Percentiles rank a stretch among this genome's conserved stretches.
Conservation (phyloP, 257 asterid species). For the Primulina huaijiensis region DNA sequence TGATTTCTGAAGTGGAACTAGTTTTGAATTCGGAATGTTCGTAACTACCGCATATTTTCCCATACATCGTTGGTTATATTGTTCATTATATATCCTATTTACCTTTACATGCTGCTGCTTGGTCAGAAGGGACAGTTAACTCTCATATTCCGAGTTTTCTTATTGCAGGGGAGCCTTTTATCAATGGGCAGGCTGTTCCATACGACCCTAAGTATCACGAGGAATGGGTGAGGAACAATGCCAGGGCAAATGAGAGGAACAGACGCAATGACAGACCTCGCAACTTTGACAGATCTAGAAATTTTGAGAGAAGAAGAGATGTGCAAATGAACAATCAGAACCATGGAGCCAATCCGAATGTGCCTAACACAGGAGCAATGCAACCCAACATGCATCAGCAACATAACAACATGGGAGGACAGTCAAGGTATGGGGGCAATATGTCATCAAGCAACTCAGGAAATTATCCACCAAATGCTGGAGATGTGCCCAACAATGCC, state of each 20-base stretch:
- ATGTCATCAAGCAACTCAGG: slow-evolving; percentile 32
- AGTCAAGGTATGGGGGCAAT: slow-evolving; percentile 32
- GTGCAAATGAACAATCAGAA: slow-evolving; percentile 30
- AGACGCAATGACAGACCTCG: slow-evolving; percentile 84
- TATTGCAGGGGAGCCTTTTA: slow-evolving; percentile 85
- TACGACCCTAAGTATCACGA: slow-evolving; percentile 89
- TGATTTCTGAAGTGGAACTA: neutral
- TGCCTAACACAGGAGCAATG: slow-evolving; percentile 31
- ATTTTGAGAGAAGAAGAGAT: slow-evolving; percentile 56
- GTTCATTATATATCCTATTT: neutral
- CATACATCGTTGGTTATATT: neutral
- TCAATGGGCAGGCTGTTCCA: slow-evolving; percentile 94
- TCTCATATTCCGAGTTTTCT: slow-evolving; percentile 13
- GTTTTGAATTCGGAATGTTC: neutral
- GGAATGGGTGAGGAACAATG: slow-evolving; percentile 94
- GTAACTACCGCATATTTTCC: neutral
- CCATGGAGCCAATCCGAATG: slow-evolving; percentile 29
- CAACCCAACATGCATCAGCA: slow-evolving; percentile 28
- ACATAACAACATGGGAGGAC: slow-evolving; percentile 33
- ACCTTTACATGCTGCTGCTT: neutral
- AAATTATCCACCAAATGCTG: slow-evolving; percentile 29
- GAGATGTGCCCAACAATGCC: slow-evolving; percentile 30
- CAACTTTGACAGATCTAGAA: slow-evolving; percentile 64
- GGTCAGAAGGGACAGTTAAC: neutral
- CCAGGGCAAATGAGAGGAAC: slow-evolving; percentile 77